Evolutionary conservation across 2,329 filamentous ascomycete genomes (phyloP).

Genomic region (Phialemonium atrogriseum): DNA sequence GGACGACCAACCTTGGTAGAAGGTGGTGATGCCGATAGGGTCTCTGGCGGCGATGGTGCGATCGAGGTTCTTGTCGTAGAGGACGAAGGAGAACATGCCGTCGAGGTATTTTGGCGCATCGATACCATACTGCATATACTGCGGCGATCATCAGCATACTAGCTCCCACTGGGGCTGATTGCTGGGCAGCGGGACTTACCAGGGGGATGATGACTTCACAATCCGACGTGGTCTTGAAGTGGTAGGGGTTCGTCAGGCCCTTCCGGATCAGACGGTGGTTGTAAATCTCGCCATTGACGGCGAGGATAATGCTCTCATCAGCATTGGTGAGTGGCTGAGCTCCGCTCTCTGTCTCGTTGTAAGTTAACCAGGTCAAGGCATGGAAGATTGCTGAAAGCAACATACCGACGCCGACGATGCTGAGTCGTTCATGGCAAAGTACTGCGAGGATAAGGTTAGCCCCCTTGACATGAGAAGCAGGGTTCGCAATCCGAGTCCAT

Average conservation of each 20-base stretch:
- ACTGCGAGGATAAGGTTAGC: constrained; percentile 44
- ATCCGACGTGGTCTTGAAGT: constrained; percentile 98
- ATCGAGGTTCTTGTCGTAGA: constrained; percentile 93
- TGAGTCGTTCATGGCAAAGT: constrained; percentile 93
- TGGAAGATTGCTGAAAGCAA: constrained; percentile 12
- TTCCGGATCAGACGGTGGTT: constrained; percentile 96
- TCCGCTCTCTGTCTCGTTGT: constrained; percentile 63
- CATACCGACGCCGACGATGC: constrained; percentile 92
- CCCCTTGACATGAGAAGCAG: constrained; percentile 3
- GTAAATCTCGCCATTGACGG: constrained; percentile 99
- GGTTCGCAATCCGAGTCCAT: constrained; percentile 1
- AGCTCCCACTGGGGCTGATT: background rate
- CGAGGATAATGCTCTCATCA: constrained; percentile 79
- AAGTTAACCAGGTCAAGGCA: constrained; percentile 13
- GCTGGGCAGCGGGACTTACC: constrained; percentile 44
- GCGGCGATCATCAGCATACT: constrained; percentile 6
- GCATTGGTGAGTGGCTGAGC: constrained; percentile 92
- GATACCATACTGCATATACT: constrained; percentile 89
- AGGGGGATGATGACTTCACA: constrained; percentile 98
- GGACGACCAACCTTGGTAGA: constrained; percentile 91
- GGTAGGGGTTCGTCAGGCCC: constrained; percentile 71
- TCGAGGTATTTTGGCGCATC: constrained; percentile 91
- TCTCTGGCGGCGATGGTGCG: constrained; percentile 90
- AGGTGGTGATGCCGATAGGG: constrained; percentile 92
- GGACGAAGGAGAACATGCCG: constrained; percentile 99